Evolutionary conservation across 345 rosid genomes (phyloP), one percentile per base, ranked within the genome.

Genomic region (Salix caprea): DNA sequence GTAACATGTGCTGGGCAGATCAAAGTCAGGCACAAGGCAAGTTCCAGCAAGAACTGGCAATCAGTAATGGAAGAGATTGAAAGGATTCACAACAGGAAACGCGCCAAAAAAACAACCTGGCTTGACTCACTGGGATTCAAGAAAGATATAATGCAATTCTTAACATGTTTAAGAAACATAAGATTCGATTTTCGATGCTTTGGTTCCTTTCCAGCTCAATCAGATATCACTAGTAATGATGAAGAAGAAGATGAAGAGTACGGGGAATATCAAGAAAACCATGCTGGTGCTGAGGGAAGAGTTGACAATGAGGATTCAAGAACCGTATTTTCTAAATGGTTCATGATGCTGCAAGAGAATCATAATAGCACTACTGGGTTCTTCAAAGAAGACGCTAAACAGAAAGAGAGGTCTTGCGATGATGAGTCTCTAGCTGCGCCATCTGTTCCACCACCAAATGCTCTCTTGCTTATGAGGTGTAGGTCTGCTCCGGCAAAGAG

Each of bases 1-100:
- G 97, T 95, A 32, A 95, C 95, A 1, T 95, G 99, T 48, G 94
- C 93, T 5, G 99, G 99, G 39, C 95, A 95, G 90, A 91, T 95
- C 88, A 95, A 90, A 86, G 93, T 92, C n/a, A 80, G 89, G 75
- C 90, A 89, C 21, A 88, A 89, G 71, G 79, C 84, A 8, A 77
- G 84, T 39, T 50, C 91, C 42, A 83, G 92, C 79, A 92, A 88
- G 89, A 92, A 83, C 71, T 92, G 91, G 97, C 92, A 91, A 82
- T 86, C 93, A 0, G 88, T 92, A 1, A 91, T 92, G 97, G 94
- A 81, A 73, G 84, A 77, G 61, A 77, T 81, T 39, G 84, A 81
- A 50, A 81, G 75, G 70, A 73, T 77, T 75, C 97, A 90, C 77
- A 84, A 50, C 80, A 84, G 83, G 74, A 70, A 84, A 30, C 73